A percentile compares a stretch with the other conserved stretches of the same genome.
Conservation (phyloP, 2,329 filamentous ascomycete genomes). For the Metarhizium anisopliae region DNA sequence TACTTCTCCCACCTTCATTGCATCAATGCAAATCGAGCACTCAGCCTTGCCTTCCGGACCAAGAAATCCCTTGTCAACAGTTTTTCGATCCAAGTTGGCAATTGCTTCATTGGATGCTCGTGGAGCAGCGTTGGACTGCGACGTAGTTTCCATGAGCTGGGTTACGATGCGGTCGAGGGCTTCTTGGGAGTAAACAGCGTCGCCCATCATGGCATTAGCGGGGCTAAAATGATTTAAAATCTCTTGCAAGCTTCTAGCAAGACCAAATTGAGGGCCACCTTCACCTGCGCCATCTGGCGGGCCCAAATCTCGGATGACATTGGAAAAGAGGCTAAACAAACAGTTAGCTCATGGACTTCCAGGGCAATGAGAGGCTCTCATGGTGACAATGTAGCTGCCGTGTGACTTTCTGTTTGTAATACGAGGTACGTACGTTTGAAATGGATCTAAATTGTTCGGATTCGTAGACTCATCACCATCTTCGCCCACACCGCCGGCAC, state of each 20-base stretch:
- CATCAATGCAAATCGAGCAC: slow-evolving; percentile 93
- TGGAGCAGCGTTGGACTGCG: slow-evolving; percentile 66
- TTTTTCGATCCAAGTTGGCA: slow-evolving; percentile 59
- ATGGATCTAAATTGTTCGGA: slow-evolving; percentile 26
- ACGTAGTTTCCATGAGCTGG: slow-evolving; percentile 77
- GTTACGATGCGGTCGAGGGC: slow-evolving; percentile 83
- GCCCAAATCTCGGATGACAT: slow-evolving; percentile 31
- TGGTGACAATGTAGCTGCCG: neutral
- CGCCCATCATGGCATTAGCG: slow-evolving; percentile 51
- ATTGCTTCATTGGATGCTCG: slow-evolving; percentile 74
- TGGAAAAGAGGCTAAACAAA: slow-evolving; percentile 34
- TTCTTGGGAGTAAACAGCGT: slow-evolving; percentile 86
- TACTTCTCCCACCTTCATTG: slow-evolving; percentile 62
- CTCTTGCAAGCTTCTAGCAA: slow-evolving; percentile 35
- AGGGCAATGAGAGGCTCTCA: neutral
- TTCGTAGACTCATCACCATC: slow-evolving; percentile 6
- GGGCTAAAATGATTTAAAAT: slow-evolving; percentile 46
- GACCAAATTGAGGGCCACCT: slow-evolving; percentile 11
- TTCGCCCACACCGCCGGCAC: neutral
- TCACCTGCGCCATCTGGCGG: slow-evolving; percentile 21
- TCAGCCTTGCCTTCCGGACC: slow-evolving; percentile 60
- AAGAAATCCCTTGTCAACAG: slow-evolving; percentile 62
- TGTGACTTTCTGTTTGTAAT: neutral
- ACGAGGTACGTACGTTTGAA: slow-evolving; percentile 36
- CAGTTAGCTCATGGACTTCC: slow-evolving; percentile 4